A percentile compares a stretch with the other conserved stretches of the same genome.
Evolutionary conservation across 1,284 basidiomycete genomes (phyloP).

Genomic region (Marasmius oreades): DNA sequence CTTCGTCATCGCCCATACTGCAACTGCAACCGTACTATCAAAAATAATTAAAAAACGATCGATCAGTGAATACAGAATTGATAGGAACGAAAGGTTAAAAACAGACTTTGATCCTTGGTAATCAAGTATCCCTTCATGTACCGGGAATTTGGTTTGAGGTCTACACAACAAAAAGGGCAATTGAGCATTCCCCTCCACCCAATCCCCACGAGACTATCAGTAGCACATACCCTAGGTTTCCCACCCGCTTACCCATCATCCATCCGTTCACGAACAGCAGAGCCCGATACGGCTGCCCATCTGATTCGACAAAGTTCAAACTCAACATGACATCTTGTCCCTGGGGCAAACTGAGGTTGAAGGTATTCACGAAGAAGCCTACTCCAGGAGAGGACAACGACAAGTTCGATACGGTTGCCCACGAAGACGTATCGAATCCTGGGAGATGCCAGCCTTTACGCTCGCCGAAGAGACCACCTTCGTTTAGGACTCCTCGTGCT

Average conservation of each 20-base stretch:
- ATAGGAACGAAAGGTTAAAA: neutral
- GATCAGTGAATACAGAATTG: neutral
- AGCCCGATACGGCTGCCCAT: constrained; percentile 63
- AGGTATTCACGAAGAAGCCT: constrained; percentile 76
- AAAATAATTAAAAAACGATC: constrained; percentile 6
- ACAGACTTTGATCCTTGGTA: constrained; percentile 69
- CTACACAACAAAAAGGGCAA: constrained; percentile 26
- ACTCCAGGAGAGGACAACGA: constrained; percentile 57
- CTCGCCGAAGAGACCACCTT: constrained; percentile 79
- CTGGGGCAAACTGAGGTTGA: constrained; percentile 56
- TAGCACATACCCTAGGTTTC: constrained; percentile 68
- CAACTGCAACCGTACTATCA: constrained; percentile 66
- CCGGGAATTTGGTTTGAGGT: constrained; percentile 75
- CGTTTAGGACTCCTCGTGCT: constrained; percentile 54
- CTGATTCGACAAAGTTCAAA: constrained; percentile 57
- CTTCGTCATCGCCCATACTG: constrained; percentile 57
- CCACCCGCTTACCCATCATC: constrained; percentile 78
- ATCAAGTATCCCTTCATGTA: constrained; percentile 72
- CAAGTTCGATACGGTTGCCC: constrained; percentile 53
- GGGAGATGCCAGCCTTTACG: constrained; percentile 82
- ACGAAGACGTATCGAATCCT: constrained; percentile 60
- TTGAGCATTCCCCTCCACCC: constrained; percentile 5
- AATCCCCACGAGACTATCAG: neutral
- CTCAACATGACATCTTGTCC: constrained; percentile 63
- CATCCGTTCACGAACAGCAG: constrained; percentile 81